These are phyloP conservation scores for Xylaria hypoxylon DNA, from an alignment of 2,329 filamentous ascomycete genomes.

Conservation along the genomic window DNA sequence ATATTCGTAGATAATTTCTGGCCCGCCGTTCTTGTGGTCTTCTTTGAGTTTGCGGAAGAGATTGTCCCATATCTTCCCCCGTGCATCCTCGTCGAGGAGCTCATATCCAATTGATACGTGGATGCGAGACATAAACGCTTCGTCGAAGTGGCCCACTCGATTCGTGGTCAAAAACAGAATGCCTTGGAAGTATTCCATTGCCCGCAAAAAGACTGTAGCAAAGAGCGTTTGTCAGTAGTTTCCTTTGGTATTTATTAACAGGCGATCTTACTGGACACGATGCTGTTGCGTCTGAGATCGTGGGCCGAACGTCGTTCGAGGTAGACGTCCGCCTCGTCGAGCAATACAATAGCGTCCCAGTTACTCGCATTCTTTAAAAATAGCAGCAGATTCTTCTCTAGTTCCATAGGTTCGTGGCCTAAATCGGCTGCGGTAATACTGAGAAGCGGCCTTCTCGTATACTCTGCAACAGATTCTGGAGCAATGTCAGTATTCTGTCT, in stretches of 20 bases:
- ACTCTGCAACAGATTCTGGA: constrained; percentile 35
- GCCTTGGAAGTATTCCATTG: constrained; percentile 28
- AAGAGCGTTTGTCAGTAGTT: neutral
- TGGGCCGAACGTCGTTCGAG: constrained; percentile 6
- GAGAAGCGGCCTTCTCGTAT: constrained; percentile 33
- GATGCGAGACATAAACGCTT: constrained; percentile 24
- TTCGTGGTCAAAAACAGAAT: constrained; percentile 28
- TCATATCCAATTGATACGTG: constrained; percentile 18
- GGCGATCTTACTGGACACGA: constrained; percentile 10
- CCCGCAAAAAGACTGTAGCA: constrained; percentile 18
- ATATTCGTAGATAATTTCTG: constrained; percentile 23
- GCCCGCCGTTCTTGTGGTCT: constrained; percentile 21
- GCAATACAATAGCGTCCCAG: constrained; percentile 22
- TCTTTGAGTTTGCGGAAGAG: constrained; percentile 20
- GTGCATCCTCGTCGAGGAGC: constrained; percentile 10
- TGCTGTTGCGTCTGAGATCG: constrained; percentile 21
- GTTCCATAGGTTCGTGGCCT: constrained; percentile 10
- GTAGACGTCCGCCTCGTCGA: constrained; percentile 26
- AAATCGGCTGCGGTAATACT: constrained; percentile 34
- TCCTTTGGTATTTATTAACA: neutral
- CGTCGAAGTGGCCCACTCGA: constrained; percentile 22
- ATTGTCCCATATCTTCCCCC: constrained; percentile 14
- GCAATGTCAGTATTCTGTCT: neutral
- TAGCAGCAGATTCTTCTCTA: constrained; percentile 30
- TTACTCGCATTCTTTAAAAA: constrained; percentile 9